Conservation (phyloP, 179 eudicot genomes). For the Corrigiola litoralis region DNA sequence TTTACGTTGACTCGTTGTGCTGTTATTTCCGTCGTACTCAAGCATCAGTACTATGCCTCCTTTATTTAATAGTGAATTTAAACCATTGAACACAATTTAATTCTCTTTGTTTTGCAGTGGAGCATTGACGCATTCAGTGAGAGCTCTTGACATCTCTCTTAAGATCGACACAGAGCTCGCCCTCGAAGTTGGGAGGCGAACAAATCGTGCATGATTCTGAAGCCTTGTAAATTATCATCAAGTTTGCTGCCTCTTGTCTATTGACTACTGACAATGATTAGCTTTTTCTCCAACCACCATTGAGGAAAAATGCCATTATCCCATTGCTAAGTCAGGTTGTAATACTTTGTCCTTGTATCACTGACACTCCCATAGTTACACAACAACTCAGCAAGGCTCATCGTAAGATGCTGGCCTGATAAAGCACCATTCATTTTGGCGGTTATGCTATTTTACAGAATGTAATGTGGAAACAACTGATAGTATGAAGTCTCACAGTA, state of each 20-base stretch:
- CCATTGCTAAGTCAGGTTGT: neutral
- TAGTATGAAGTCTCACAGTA: no score
- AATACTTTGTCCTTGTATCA: neutral
- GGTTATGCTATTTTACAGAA: no score
- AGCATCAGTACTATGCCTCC: no score
- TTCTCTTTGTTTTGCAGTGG: constrained; percentile 57
- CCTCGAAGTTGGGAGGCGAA: constrained; percentile 87
- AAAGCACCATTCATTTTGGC: no score
- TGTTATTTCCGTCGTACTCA: no score
- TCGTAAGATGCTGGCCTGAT: neutral
- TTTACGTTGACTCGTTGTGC: no score
- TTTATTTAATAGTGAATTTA: no score
- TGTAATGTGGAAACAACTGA: no score
- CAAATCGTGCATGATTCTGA: constrained; percentile 66
- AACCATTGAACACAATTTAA: no score
- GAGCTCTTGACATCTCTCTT: constrained; percentile 86
- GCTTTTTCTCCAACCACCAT: neutral
- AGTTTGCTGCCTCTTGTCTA: neutral
- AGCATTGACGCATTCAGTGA: constrained; percentile 87
- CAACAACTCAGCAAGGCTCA: neutral
- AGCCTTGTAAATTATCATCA: neutral
- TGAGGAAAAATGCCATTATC: neutral
- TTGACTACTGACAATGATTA: neutral
- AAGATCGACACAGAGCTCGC: constrained; percentile 93
- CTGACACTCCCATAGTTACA: neutral